phyloP scores from a whole-genome alignment of 495 filamentous ascomycete species.

The Neurospora sp. region DNA sequence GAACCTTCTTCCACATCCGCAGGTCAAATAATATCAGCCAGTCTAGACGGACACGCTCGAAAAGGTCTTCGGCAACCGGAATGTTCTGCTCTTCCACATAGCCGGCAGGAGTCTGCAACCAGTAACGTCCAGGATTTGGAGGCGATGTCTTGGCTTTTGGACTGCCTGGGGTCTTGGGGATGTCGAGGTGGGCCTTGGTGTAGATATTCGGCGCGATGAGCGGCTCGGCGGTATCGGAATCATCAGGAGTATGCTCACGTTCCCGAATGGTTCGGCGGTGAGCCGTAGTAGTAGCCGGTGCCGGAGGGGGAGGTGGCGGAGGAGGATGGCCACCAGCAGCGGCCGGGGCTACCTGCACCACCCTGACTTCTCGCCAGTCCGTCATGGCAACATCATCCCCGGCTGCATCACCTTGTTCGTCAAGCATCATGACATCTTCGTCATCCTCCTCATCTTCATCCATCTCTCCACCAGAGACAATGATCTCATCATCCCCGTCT shows the following conservation, averaged over 20 bases:
- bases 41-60: conserved; percentile 80
- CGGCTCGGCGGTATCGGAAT: conserved; percentile 49
- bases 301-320: conserved; percentile 53
- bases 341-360: conserved; percentile 54
- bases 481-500: conserved; percentile 23
- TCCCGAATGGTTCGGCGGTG: conserved; percentile 32
- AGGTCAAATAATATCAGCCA: conserved; percentile 97
- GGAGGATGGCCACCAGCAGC: conserved; percentile 59
- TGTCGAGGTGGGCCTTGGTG: conserved; percentile 43
- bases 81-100: conserved; percentile 48
- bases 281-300: conserved; percentile 23
- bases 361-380: conserved; percentile 32
- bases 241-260: conserved; percentile 47
- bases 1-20: conserved; percentile 89
- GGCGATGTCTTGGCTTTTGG: conserved; percentile 20
- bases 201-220: conserved; percentile 45
- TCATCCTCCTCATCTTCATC: conserved; percentile 43
- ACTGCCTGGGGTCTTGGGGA: conserved; percentile 46
- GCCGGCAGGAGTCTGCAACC: conserved; percentile 67
- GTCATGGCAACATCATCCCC: conserved; percentile 54
- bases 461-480: conserved; percentile 29
- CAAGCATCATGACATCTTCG: conserved; percentile 40
- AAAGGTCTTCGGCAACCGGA: conserved; percentile 71
- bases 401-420: conserved; percentile 18
- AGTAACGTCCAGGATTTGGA: conserved; percentile 59